Conservation (phyloP, 805 yeast species). For the Suhomyces sp. region DNA sequence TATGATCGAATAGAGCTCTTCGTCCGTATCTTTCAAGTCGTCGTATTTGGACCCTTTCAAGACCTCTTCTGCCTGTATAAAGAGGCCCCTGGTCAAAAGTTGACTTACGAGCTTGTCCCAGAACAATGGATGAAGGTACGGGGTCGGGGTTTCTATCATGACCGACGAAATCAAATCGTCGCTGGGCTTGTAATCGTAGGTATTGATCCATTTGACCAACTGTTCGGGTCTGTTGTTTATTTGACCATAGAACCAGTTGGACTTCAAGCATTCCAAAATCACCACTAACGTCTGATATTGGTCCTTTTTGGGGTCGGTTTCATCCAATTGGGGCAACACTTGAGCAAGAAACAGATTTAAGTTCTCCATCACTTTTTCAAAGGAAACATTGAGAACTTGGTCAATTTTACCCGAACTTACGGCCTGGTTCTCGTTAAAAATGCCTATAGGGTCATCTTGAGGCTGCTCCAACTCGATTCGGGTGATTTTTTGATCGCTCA, state of each 20-base stretch:
- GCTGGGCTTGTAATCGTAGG: conserved; percentile 67
- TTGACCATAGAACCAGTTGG: conserved; percentile 45
- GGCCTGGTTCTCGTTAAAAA: conserved; percentile 14
- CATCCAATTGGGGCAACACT: conserved; percentile 15
- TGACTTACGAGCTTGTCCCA: conserved; percentile 63
- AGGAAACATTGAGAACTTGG: conserved; percentile 2
- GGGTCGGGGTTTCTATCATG: conserved; percentile 43
- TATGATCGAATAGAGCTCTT: conserved; percentile 37
- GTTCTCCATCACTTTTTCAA: conserved; percentile 1
- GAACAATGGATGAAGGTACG: conserved; percentile 52
- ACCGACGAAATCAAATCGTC: conserved; percentile 48
- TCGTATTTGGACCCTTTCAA: conserved; percentile 45
- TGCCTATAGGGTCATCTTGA: conserved; percentile 31
- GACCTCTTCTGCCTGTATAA: conserved; percentile 52
- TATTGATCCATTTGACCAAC: conserved; percentile 63
- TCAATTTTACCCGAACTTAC: no score
- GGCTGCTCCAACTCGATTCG: conserved; percentile 15
- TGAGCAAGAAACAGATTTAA: neutral
- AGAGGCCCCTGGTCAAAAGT: conserved; percentile 60
- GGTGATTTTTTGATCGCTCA: conserved; percentile 19
- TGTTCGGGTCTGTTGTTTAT: conserved; percentile 42
- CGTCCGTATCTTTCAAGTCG: conserved; percentile 29
- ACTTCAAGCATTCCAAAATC: conserved; percentile 58
- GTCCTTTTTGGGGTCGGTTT: conserved; percentile 12
- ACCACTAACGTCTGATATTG: conserved; percentile 44